phyloP scores from a whole-genome alignment of 1,284 basidiomycete species.

The Polyporus tsugae region DNA sequence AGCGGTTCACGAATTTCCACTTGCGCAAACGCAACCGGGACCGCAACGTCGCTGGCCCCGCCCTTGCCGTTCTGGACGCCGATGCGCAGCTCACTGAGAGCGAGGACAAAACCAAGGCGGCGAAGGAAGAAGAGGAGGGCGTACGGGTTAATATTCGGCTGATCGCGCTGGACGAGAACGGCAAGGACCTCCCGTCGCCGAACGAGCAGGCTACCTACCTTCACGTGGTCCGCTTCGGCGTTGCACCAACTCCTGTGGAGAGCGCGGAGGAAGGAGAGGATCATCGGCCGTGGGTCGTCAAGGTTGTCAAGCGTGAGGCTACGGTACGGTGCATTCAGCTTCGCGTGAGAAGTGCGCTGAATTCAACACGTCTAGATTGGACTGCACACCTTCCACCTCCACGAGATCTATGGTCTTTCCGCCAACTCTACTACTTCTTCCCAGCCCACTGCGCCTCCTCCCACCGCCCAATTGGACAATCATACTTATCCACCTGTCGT shows the following conservation, averaged over 20 bases:
- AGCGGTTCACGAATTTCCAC: slow-evolving; percentile 71
- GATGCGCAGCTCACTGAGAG: slow-evolving; percentile 45
- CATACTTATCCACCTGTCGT: slow-evolving; percentile 54
- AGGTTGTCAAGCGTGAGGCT: slow-evolving; percentile 89
- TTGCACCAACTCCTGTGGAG: slow-evolving; percentile 39
- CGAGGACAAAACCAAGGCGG: slow-evolving; percentile 51
- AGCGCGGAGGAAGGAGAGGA: slow-evolving; percentile 45
- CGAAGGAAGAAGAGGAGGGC: slow-evolving; percentile 64
- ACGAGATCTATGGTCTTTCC: slow-evolving; percentile 90
- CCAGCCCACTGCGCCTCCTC: slow-evolving; percentile 52
- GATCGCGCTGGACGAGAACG: slow-evolving; percentile 78
- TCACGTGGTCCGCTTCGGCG: slow-evolving; percentile 80
- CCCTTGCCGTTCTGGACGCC: slow-evolving; percentile 78
- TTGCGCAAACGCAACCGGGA: slow-evolving; percentile 62
- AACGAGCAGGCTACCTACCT: slow-evolving; percentile 91
- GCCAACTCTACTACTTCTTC: slow-evolving; percentile 57
- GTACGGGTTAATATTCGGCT: slow-evolving; percentile 80
- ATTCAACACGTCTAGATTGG: slow-evolving; percentile 67
- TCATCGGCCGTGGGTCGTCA: slow-evolving; percentile 83
- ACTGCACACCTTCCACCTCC: slow-evolving; percentile 88
- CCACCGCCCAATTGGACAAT: slow-evolving; percentile 36
- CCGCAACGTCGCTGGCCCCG: slow-evolving; percentile 70
- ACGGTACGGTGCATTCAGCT: slow-evolving; percentile 53
- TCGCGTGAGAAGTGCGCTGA: slow-evolving; percentile 11
- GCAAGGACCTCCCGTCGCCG: slow-evolving; percentile 64